Base-by-base conservation (phyloP, 1,284 basidiomycete species). In the Abortiporus biennis region DNA sequence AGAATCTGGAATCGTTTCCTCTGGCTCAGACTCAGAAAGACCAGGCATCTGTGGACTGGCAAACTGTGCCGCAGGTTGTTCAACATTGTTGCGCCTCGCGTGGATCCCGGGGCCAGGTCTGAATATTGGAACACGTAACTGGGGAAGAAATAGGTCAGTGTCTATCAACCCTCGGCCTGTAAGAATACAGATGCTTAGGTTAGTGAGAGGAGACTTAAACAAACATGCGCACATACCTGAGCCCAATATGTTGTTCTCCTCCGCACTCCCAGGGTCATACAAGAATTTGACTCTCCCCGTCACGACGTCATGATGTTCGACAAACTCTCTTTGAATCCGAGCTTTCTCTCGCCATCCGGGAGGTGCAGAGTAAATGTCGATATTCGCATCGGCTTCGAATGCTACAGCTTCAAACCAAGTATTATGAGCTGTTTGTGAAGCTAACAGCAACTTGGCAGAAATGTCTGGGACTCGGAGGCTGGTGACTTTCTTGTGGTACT, bases 361-460 rank as follows among this genome's bases (percentile, higher is more conserved):
- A 2, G 85, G 81, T 3, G 80, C 71, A 30, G 70, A 69, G 57
- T 90, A 92, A 2, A 82, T 66, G 52, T 93, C 90, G 15, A 89
- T 38, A 37, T 71, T 69, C 1, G 74, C 54, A 49, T 87, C 85
- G 0, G 76, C 63, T 6, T 62, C 55, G 2, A 83, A 25, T 12
- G 70, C 65, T 4, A 72, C 78, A 19, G 81, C 81, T 54, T 92
- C 85, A 16, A 83, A 62, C 89, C 90, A 93, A 2, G 65, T 65
- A 22, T 63, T 65, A 1, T 60, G 62, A 17, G 64, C 62, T 13
- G 57, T 45, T 3, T 62, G 62, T 3, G 66, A 63, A 27, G 64
- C 63, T 23, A 78, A 52, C 31, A 82, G 61, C 6, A 75, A 54
- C 46, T 73, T 76, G 19, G 72, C 35, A 20, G 58, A 61, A 8